These are phyloP conservation scores for Chrysanthemum seticuspe DNA, from an alignment of 129 eudicot genomes.

Conservation along the genomic window DNA sequence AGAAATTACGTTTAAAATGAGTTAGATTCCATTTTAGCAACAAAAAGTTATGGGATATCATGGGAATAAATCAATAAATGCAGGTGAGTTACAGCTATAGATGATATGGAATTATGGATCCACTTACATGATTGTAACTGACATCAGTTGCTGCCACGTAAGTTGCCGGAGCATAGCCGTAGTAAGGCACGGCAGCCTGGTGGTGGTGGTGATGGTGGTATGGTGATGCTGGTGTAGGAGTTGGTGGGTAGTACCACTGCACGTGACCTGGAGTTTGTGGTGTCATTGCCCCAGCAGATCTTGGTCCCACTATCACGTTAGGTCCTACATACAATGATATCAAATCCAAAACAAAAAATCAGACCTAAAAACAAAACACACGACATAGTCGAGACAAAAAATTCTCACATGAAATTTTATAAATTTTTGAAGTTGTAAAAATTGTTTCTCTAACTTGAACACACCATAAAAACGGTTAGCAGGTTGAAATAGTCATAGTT, in stretches of 20 bases:
- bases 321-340: slow-evolving; percentile 40
- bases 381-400: not conserved
- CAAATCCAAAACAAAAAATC: slow-evolving; percentile 11
- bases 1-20: not conserved
- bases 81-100: slow-evolving; percentile 11
- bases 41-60: slow-evolving; percentile 10
- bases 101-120: slow-evolving; percentile 18
- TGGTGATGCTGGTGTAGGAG: slow-evolving; percentile 51
- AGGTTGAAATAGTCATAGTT: too few relatives aligned
- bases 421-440: too few relatives aligned
- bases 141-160: slow-evolving; percentile 71
- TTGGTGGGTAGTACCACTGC: slow-evolving; percentile 85
- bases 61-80: slow-evolving; percentile 7
- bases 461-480: too few relatives aligned
- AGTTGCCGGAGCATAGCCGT: slow-evolving; percentile 75
- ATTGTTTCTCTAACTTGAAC: too few relatives aligned
- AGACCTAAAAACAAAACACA: not conserved
- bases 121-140: slow-evolving; percentile 77
- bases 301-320: slow-evolving; percentile 59
- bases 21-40: not conserved
- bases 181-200: slow-evolving; percentile 63
- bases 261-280: slow-evolving; percentile 55
- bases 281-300: slow-evolving; percentile 50
- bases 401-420: too few relatives aligned
- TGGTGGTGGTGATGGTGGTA: slow-evolving; percentile 50